Conservation (phyloP, 768 basidiomycete genomes). For the Pulveroboletus sp. region DNA sequence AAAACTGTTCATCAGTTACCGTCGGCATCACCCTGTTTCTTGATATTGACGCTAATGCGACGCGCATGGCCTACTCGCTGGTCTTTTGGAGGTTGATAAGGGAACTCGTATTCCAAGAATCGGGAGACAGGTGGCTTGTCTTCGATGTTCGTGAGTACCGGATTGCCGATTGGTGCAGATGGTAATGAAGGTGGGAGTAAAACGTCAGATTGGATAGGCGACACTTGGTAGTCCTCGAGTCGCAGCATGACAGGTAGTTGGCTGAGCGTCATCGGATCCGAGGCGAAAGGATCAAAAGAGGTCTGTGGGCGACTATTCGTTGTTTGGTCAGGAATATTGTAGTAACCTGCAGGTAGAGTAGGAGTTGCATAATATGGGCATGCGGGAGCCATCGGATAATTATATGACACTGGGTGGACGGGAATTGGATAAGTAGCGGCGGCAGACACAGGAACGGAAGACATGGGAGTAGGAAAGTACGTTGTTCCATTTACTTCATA, state of each 20-base stretch:
- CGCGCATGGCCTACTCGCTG: slow-evolving; percentile 36
- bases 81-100: slow-evolving; percentile 31
- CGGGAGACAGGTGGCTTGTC: background rate
- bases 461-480: slow-evolving; percentile 18
- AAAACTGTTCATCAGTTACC: slow-evolving; percentile 7
- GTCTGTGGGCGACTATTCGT: background rate
- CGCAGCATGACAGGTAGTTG: slow-evolving; percentile 13
- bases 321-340: slow-evolving; percentile 1
- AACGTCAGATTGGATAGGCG: background rate
- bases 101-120: slow-evolving; percentile 19
- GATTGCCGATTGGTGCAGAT: background rate
- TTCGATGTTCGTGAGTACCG: background rate
- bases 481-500: slow-evolving; percentile 29
- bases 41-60: slow-evolving; percentile 37
- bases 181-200: background rate
- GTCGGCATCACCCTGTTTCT: slow-evolving; percentile 16
- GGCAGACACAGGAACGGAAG: background rate
- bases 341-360: background rate
- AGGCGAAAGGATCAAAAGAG: slow-evolving; percentile 21
- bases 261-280: slow-evolving; percentile 7
- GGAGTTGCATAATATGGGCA: slow-evolving; percentile 12
- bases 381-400: slow-evolving; percentile 1
- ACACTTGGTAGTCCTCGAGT: slow-evolving; percentile 4
- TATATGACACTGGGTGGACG: slow-evolving; percentile 4
- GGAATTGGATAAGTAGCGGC: slow-evolving; percentile 6